Conservation (phyloP, 2,329 filamentous ascomycete species). For the Penicillium janthinellum region DNA sequence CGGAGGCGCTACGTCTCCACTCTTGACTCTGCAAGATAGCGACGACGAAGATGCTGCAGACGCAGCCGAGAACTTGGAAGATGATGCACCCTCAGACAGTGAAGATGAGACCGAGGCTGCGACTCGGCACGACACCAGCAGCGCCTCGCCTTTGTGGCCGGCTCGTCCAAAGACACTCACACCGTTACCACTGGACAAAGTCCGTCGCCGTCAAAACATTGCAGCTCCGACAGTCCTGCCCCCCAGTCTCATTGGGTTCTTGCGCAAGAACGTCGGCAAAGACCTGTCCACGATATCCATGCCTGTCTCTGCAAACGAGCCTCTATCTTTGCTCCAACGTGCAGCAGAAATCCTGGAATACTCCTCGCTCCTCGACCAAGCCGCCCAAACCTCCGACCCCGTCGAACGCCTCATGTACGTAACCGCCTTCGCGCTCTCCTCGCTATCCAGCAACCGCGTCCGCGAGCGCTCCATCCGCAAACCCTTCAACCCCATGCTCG, state of each 20-base stretch:
- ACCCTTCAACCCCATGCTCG: slow-evolving; percentile 94
- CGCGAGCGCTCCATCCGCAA: slow-evolving; percentile 93
- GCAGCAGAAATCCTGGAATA: slow-evolving; percentile 92
- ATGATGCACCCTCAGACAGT: slow-evolving; percentile 66
- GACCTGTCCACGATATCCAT: slow-evolving; percentile 95
- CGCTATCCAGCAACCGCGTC: slow-evolving; percentile 77
- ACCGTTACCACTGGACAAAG: slow-evolving; percentile 71
- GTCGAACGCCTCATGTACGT: slow-evolving; percentile 80
- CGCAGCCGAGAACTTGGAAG: slow-evolving; percentile 49
- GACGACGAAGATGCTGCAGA: slow-evolving; percentile 63
- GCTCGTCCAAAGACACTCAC: slow-evolving; percentile 71
- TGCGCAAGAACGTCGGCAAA: slow-evolving; percentile 97
- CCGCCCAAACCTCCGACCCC: slow-evolving; percentile 58
- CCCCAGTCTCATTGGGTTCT: slow-evolving; percentile 88
- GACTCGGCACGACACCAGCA: slow-evolving; percentile 37
- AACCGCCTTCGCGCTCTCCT: slow-evolving; percentile 85
- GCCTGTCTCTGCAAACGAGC: slow-evolving; percentile 96
- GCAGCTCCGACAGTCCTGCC: slow-evolving; percentile 74
- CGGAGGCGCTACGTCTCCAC: slow-evolving; percentile 61
- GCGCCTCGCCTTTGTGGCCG: slow-evolving; percentile 66
- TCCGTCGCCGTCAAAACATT: slow-evolving; percentile 71
- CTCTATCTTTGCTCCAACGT: slow-evolving; percentile 82
- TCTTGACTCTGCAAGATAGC: slow-evolving; percentile 75
- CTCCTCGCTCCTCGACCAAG: slow-evolving; percentile 76
- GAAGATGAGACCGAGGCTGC: slow-evolving; percentile 54